Evolutionary conservation across 2,329 filamentous ascomycete species (phyloP).

Genomic region (Paraconiothyrium sp.): DNA sequence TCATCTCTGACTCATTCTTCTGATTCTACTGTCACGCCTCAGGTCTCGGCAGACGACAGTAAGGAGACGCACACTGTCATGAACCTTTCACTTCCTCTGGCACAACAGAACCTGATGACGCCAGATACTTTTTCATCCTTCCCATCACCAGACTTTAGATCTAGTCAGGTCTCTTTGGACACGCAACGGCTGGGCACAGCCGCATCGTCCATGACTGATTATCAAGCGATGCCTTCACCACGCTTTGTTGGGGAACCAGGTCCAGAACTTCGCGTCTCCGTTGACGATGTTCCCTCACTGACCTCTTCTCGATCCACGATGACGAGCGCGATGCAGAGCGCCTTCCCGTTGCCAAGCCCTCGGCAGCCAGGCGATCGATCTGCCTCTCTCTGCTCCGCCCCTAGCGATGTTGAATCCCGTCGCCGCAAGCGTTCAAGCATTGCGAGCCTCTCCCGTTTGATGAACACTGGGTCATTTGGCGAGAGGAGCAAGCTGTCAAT

Average conservation of each 20-base stretch:
- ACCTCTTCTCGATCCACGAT: conserved; percentile 82
- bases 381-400: conserved; percentile 53
- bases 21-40: conserved; percentile 57
- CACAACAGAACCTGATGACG: conserved; percentile 66
- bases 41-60: conserved; percentile 36
- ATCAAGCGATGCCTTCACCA: conserved; percentile 74
- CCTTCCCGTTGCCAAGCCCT: conserved; percentile 51
- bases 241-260: conserved; percentile 79
- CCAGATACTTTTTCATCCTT: conserved; percentile 68
- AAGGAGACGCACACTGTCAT: conserved; percentile 51
- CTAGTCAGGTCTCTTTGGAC: conserved; percentile 72
- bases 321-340: conserved; percentile 72
- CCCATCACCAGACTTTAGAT: conserved; percentile 72
- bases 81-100: conserved; percentile 49
- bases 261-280: conserved; percentile 75
- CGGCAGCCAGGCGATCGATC: conserved; percentile 55
- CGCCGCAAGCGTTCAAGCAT: conserved; percentile 79
- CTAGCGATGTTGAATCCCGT: conserved; percentile 57
- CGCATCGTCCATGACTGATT: conserved; percentile 77
- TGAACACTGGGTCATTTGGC: conserved; percentile 72
- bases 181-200: conserved; percentile 78
- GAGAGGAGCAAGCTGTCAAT: conserved; percentile 79
- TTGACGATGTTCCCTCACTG: conserved; percentile 77
- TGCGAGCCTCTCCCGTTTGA: conserved; percentile 78
- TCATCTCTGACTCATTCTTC: conserved; percentile 61